phyloP scores from a whole-genome alignment of 495 filamentous ascomycete genomes.

The Podospora tetraspora region DNA sequence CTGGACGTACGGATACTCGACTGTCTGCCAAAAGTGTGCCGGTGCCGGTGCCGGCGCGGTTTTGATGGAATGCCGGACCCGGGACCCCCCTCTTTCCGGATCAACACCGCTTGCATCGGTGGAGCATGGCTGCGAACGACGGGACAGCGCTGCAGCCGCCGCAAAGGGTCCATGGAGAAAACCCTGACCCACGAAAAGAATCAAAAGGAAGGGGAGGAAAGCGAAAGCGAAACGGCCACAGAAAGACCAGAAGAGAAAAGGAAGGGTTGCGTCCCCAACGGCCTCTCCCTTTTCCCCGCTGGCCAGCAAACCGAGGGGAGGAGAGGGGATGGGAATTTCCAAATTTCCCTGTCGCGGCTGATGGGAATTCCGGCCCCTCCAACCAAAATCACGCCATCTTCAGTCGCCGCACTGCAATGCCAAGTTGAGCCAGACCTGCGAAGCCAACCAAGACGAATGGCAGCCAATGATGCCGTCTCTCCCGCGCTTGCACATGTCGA shows the following conservation, averaged over 20 bases:
- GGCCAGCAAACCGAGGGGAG: background rate
- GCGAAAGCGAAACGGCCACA: background rate
- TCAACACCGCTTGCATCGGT: background rate
- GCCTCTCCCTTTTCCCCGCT: background rate
- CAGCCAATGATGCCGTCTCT: background rate
- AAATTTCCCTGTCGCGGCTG: conserved; percentile 2
- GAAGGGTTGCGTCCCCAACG: background rate
- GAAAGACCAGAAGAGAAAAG: background rate
- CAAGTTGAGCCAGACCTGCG: background rate
- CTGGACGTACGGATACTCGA: background rate
- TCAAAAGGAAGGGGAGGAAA: background rate
- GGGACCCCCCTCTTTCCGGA: background rate
- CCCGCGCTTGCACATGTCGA: too few relatives aligned
- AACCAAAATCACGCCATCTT: conserved; percentile 9
- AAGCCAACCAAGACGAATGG: background rate
- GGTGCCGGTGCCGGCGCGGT: too few relatives aligned
- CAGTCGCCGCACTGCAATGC: background rate
- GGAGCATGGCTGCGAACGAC: background rate
- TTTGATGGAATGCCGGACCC: background rate
- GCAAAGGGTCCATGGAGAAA: background rate
- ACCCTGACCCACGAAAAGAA: background rate
- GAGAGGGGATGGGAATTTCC: conserved; percentile 11
- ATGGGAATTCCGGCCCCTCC: conserved; percentile 5
- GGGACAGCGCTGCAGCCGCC: background rate
- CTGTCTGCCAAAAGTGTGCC: too few relatives aligned